phyloP scores from a whole-genome alignment of 768 basidiomycete species.

The Lactarius vividus region DNA sequence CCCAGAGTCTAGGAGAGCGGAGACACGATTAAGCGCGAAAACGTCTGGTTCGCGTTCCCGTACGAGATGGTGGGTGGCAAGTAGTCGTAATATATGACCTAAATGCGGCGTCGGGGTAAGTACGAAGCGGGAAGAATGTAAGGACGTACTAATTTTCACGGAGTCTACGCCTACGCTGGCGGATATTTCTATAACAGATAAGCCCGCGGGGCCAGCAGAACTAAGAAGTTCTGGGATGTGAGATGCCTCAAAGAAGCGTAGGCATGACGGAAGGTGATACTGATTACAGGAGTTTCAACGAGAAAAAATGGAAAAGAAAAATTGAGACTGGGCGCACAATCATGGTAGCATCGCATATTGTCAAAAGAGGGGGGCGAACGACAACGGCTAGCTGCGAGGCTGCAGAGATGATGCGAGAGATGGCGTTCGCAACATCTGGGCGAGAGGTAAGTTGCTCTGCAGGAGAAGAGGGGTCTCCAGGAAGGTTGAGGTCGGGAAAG shows the following conservation, averaged over 20 bases:
- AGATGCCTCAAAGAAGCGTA: constrained; percentile 70
- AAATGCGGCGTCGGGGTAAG: not conserved
- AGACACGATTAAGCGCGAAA: constrained; percentile 70
- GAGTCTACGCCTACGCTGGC: constrained; percentile 41
- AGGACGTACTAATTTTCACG: constrained; percentile 50
- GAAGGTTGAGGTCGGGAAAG: constrained; percentile 32
- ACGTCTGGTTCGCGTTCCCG: constrained; percentile 67
- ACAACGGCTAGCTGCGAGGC: constrained; percentile 63
- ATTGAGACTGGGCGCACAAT: constrained; percentile 44
- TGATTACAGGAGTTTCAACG: constrained; percentile 29
- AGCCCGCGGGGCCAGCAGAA: constrained; percentile 53
- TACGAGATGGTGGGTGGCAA: constrained; percentile 77
- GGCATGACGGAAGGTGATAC: constrained; percentile 74
- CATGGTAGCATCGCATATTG: constrained; percentile 72
- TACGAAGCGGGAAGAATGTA: constrained; percentile 1
- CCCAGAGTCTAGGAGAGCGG: constrained; percentile 66
- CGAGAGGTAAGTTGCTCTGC: constrained; percentile 57
- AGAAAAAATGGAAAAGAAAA: not conserved
- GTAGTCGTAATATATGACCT: constrained; percentile 73
- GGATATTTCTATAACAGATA: constrained; percentile 47
- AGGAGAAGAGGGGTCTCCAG: constrained; percentile 37
- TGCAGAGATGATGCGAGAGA: constrained; percentile 64
- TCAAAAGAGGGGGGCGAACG: constrained; percentile 65
- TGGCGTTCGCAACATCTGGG: constrained; percentile 57
- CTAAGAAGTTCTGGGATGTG: constrained; percentile 69